Percentiles rank a stretch among this genome's conserved stretches.
Evolutionary conservation across 345 rosid genomes (phyloP).

Genomic region (Triadica sebifera): DNA sequence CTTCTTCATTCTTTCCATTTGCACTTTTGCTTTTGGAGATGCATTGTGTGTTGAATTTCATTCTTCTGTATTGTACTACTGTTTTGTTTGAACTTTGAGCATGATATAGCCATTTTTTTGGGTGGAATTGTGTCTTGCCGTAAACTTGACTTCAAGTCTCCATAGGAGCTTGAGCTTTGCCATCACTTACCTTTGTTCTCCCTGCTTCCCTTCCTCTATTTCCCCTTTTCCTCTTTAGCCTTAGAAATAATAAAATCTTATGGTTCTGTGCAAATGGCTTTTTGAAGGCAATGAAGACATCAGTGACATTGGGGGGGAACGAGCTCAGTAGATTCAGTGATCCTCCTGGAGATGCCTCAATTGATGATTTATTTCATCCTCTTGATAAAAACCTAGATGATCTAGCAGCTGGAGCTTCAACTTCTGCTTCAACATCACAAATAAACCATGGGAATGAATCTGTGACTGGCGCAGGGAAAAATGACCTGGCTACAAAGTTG

Average conservation of each 20-base stretch:
- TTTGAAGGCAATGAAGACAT: conserved; percentile 59
- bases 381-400: conserved; percentile 56
- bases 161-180: conserved; percentile 2
- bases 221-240: background rate
- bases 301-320: conserved; percentile 49
- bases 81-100: background rate
- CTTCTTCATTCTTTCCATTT: background rate
- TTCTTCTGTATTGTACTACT: background rate
- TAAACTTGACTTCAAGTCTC: conserved; percentile 7
- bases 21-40: background rate
- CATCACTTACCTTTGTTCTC: background rate
- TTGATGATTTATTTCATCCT: conserved; percentile 95
- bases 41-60: background rate
- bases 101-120: background rate
- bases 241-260: conserved; percentile 9
- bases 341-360: conserved; percentile 91
- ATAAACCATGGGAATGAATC: conserved; percentile 56
- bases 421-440: conserved; percentile 62
- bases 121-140: conserved; percentile 6
- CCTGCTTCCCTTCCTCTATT: background rate
- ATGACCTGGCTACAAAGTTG: conserved; percentile 81
- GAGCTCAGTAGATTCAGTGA: conserved; percentile 91
- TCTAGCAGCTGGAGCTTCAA: conserved; percentile 68
- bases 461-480: conserved; percentile 65
- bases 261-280: conserved; percentile 15